A percentile compares a stretch with the other conserved stretches of the same genome.
phyloP scores from a whole-genome alignment of 495 filamentous ascomycete genomes.

The Jackrogersella multiformis region DNA sequence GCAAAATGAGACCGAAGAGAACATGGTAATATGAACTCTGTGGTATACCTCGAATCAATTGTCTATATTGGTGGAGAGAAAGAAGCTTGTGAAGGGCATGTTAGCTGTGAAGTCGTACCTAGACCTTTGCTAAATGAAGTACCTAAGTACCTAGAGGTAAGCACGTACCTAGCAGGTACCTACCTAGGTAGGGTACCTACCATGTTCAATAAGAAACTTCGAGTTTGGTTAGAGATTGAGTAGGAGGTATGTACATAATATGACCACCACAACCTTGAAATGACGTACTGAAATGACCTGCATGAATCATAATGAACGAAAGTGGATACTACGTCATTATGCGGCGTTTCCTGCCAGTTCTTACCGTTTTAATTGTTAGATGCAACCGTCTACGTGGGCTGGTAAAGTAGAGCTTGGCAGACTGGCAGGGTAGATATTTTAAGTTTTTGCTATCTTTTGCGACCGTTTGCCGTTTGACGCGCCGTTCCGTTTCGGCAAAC shows the following conservation, averaged over 20 bases:
- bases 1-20: constrained; percentile 34
- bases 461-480: background rate
- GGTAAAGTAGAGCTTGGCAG: background rate
- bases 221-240: background rate
- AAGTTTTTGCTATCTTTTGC: background rate
- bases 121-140: background rate
- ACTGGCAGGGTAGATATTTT: background rate
- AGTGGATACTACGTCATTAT: constrained; percentile 12
- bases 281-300: constrained; percentile 28
- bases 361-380: background rate
- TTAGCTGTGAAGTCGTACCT: background rate
- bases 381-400: background rate
- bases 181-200: too few species aligned
- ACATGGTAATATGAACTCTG: constrained; percentile 52
- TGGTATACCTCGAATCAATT: background rate
- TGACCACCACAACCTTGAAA: background rate
- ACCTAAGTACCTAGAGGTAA: background rate
- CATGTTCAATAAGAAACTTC: too few species aligned
- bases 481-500: constrained; percentile 2
- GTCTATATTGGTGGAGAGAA: background rate
- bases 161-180: too few species aligned
- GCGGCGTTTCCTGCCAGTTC: background rate
- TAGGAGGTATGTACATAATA: background rate
- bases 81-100: background rate
- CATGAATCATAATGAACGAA: constrained; percentile 10